Percentiles rank a stretch among this genome's conserved stretches.
Evolutionary conservation across 768 basidiomycete species (phyloP).

Genomic region (Lactifluus echinatus): DNA sequence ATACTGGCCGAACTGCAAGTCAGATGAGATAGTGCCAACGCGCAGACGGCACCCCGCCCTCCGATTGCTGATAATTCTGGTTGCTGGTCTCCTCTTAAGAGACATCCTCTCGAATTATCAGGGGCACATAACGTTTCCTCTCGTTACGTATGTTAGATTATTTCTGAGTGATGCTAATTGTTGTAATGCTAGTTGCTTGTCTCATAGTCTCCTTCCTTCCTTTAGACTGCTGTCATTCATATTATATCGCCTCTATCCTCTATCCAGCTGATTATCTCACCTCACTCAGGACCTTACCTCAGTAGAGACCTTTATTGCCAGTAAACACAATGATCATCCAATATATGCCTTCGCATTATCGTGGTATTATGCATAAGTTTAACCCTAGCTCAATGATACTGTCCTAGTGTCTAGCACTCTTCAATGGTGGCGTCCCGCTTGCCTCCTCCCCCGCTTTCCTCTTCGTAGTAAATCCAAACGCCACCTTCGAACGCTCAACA

Average conservation of each 20-base stretch:
- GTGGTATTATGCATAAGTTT: conserved; percentile 10
- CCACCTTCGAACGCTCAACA: conserved; percentile 63
- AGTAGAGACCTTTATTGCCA: background rate
- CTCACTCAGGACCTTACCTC: background rate
- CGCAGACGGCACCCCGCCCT: background rate
- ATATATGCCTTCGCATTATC: background rate
- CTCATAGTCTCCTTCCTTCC: background rate
- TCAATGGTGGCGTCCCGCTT: conserved; percentile 56
- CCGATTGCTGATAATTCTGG: background rate
- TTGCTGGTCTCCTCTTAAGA: background rate
- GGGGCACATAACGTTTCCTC: background rate
- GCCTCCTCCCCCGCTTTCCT: conserved; percentile 70
- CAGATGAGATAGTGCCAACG: background rate
- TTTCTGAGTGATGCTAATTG: conserved; percentile 3
- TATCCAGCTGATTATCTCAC: background rate
- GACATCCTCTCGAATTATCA: background rate
- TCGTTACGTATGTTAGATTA: background rate
- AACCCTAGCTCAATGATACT: background rate
- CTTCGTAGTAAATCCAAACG: conserved; percentile 71
- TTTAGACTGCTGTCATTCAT: background rate
- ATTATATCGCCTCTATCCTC: background rate
- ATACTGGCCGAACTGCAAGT: conserved; percentile 18
- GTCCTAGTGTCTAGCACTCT: conserved; percentile 30
- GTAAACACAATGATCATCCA: background rate
- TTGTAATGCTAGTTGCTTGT: conserved; percentile 8